Evolutionary conservation across 352 stramenopile species (phyloP), one percentile per base, ranked within the genome.

Genomic region (Phytophthora pini): DNA sequence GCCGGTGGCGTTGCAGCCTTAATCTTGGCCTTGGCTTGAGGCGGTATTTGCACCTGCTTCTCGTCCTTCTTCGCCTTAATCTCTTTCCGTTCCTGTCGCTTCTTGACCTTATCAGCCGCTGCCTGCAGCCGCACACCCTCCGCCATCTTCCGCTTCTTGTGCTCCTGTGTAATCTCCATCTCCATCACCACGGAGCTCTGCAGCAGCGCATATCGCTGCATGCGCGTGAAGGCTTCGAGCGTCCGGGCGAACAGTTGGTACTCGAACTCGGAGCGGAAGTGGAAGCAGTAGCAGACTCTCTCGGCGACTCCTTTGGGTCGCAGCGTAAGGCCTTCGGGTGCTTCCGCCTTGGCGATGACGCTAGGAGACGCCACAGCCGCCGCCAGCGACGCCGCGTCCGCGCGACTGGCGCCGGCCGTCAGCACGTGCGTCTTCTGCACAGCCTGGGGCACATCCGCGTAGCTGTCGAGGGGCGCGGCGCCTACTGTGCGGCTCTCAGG

Each of bases 241-340:
- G 72, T 76, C 31, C 50, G 61, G 20, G 68, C 77, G 64, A 92
- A 89, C 27, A 89, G 49, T 6, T 81, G 65, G 56, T 70, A 90
- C 61, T 92, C 83, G 47, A 76, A 68, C 26, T 76, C 52, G 29
- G 79, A 79, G 43, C 77, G 72, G 50, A 92, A 90, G 61, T 84
- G 70, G 68, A 92, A 92, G 68, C 79, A 89, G 58, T 74, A 90
- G 74, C 83, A 92, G 31, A 81, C 44, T 38, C 68, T 61, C 12
- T 49, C 22, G 6, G 32, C 22, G 5, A 11, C 41, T 22, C 15
- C 29, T 27, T 22, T 63, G 48, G 31, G 15, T 55, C 56, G 26
- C 53, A 44, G 31, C 24, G 66, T 60, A 6, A 34, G 47, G 2
- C 36, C 53, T 15, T 41, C 24, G 7, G 48, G 27, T 5, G 43